Evolutionary conservation across 805 yeast species (phyloP).

Genomic region (Kluyveromyces siamensis): DNA sequence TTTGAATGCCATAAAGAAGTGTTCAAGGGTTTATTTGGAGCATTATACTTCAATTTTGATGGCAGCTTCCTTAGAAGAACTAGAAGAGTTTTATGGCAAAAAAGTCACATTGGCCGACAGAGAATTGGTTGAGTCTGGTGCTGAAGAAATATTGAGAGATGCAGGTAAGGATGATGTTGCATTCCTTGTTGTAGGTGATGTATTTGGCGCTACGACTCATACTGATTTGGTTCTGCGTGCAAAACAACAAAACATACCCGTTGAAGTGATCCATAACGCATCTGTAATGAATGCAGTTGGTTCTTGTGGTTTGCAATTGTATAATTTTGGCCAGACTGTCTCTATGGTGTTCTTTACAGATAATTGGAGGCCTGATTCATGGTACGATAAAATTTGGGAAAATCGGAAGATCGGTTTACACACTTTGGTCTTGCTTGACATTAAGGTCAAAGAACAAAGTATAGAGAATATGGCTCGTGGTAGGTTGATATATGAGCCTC

Average conservation of each 20-base stretch:
- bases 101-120: constrained; percentile 85
- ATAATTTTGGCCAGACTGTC: constrained; percentile 95
- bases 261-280: constrained; percentile 87
- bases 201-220: constrained; percentile 97
- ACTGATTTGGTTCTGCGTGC: constrained; percentile 91
- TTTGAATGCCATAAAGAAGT: constrained; percentile 68
- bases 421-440: constrained; percentile 79
- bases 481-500: constrained; percentile 87
- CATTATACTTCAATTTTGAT: constrained; percentile 92
- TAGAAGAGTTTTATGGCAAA: constrained; percentile 80
- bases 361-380: constrained; percentile 92
- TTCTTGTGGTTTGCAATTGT: constrained; percentile 91
- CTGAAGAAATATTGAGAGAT: constrained; percentile 69
- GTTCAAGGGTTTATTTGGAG: constrained; percentile 88
- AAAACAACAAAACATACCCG: constrained; percentile 67
- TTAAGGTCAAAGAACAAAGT: constrained; percentile 95
- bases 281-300: constrained; percentile 98
- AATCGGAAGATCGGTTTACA: constrained; percentile 87
- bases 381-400: constrained; percentile 82
- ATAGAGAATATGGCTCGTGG: constrained; percentile 92
- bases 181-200: constrained; percentile 93
- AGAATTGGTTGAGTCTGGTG: constrained; percentile 85
- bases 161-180: constrained; percentile 83
- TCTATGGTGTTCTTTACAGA: constrained; percentile 94
- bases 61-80: constrained; percentile 72